Evolutionary conservation across 441 rosid genomes (phyloP), one percentile per base, ranked within the genome.

Genomic region (Metrosideros polymorpha): DNA sequence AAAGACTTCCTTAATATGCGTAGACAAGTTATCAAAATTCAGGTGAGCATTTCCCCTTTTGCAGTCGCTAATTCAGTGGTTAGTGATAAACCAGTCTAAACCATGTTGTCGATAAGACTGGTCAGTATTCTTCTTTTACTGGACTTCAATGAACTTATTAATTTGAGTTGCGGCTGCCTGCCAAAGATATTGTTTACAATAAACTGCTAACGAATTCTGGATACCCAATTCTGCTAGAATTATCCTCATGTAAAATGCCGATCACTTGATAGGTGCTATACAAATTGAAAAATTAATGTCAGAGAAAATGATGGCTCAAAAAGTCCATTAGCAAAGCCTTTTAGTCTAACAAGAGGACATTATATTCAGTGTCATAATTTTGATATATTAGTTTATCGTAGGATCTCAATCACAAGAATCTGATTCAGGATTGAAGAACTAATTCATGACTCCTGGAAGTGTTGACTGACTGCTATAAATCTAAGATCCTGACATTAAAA

Each of bases 1-100:
- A 93, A 88, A 83, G 94, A 96, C 9, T 98, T 95, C 88, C 90
- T 98, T 86, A 91, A 92, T 50, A 71, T 94, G 98, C 98, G 99
- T 56, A 93, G 89, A 25, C 95, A 95, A 51, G 94, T 91, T 87
- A 88, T 95, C 88, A 96, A 85, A 92, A 98, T 98, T 87, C 99
- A 98, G 92, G 99, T 96, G 94, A 89, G 88, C 55, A 30, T 47
- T 84, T 83, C 84, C 85, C 85, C 25, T 71, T 39, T 39, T 39
- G 39, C 0, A 17, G 47, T 71, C 79, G 39, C 47, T 71, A 71
- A 39, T 39, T 66, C 15, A 24, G 47, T 39, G 15, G 79, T 71
- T 71, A 22, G 47, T 25, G 9, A 22, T 71, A 71, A 39, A 39
- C 79, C 47, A 39, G 8, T 39, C 79, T 12, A 42, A 71, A 71